Evolutionary conservation across 257 asterid genomes (phyloP).

Genomic region (Thymus quinquecostatus): DNA sequence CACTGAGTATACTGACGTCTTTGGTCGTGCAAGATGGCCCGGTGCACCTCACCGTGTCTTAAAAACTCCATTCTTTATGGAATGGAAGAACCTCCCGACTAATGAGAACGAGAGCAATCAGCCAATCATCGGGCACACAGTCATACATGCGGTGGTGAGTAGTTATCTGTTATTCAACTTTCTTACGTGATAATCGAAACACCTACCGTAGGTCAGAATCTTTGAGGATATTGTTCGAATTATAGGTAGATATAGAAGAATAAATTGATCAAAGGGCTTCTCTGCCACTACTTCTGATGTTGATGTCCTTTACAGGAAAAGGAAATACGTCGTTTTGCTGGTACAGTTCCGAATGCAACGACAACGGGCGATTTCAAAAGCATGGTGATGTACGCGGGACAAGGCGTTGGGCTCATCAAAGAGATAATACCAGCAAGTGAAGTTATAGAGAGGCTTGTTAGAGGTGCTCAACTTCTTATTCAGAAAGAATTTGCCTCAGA

Average conservation of each 20-base stretch:
- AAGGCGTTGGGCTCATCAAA: constrained; percentile 62
- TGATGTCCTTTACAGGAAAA: constrained; percentile 53
- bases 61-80: constrained; percentile 68
- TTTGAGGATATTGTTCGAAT: no score
- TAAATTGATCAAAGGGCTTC: no score
- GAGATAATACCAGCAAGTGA: constrained; percentile 76
- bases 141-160: constrained; percentile 74
- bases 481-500: constrained; percentile 39
- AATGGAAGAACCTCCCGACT: constrained; percentile 68
- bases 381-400: constrained; percentile 89
- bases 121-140: constrained; percentile 69
- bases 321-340: constrained; percentile 73
- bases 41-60: constrained; percentile 86
- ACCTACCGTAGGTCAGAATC: no score
- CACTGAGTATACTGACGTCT: constrained; percentile 76
- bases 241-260: no score
- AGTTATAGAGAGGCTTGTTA: constrained; percentile 58
- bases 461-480: constrained; percentile 69
- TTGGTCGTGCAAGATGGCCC: constrained; percentile 96
- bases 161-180: not conserved
- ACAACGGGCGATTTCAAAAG: constrained; percentile 76
- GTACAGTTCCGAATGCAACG: constrained; percentile 70
- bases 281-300: not conserved
- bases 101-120: constrained; percentile 72
- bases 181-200: not conserved